phyloP scores from a whole-genome alignment of 352 stramenopile species.

The Phytophthora aleatoria region DNA sequence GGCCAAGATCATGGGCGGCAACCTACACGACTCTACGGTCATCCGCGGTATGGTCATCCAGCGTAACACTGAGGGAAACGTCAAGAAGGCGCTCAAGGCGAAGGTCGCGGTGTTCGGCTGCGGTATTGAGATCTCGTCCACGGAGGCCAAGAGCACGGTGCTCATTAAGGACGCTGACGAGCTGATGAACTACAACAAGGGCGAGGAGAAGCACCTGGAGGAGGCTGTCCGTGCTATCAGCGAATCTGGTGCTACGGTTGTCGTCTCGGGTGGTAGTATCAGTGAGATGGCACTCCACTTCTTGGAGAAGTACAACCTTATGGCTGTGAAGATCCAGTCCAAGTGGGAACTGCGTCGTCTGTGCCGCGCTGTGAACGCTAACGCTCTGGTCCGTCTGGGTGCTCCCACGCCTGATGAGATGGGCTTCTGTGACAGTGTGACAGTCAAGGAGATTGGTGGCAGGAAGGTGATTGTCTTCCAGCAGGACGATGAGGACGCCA shows the following conservation, averaged over 20 bases:
- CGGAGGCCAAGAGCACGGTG: constrained; percentile 99
- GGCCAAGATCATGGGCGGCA: constrained; percentile 97
- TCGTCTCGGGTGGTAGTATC: constrained; percentile 97
- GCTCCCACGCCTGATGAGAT: constrained; percentile 98
- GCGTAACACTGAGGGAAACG: constrained; percentile 91
- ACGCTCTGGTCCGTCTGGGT: constrained; percentile 96
- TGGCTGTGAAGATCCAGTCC: constrained; percentile 97
- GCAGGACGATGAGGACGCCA: constrained; percentile 93
- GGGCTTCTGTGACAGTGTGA: constrained; percentile 93
- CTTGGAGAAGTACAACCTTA: constrained; percentile 97
- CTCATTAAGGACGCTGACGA: constrained; percentile 99
- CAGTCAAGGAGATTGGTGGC: constrained; percentile 96
- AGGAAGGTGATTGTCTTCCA: constrained; percentile 96
- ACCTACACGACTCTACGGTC: constrained; percentile 95
- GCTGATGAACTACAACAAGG: constrained; percentile 99
- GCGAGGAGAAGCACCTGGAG: constrained; percentile 98
- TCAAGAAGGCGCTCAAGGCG: constrained; percentile 92
- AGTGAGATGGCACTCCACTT: constrained; percentile 99
- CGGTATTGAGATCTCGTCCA: constrained; percentile 96
- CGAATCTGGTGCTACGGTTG: constrained; percentile 94
- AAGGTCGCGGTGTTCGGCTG: constrained; percentile 98
- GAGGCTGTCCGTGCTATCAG: constrained; percentile 97
- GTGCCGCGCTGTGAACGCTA: constrained; percentile 96
- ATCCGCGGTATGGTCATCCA: constrained; percentile 98
- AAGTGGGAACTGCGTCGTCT: constrained; percentile 99